phyloP scores from a whole-genome alignment of 306 rosid species.

The Malus sieversii region DNA sequence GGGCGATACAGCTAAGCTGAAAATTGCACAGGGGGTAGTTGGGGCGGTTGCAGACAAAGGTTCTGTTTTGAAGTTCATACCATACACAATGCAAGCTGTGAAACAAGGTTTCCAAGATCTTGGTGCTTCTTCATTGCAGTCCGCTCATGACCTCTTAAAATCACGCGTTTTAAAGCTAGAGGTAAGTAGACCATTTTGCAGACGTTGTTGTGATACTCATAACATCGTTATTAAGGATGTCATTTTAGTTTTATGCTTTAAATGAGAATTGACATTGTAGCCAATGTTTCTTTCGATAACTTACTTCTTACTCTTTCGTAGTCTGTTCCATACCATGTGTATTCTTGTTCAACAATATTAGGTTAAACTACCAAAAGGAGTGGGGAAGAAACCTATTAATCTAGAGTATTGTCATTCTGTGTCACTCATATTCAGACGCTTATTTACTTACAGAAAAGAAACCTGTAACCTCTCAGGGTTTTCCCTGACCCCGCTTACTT shows the following conservation, averaged over 20 bases:
- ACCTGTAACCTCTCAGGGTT: no score
- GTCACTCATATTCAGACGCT: no score
- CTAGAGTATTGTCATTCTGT: no score
- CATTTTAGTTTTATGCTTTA: neutral
- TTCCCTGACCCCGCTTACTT: no score
- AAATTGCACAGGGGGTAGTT: slow-evolving; percentile 93
- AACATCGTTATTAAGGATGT: neutral
- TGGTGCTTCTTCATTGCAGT: slow-evolving; percentile 73
- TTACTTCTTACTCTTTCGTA: no score
- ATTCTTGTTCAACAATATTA: no score
- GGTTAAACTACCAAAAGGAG: no score
- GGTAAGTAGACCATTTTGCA: slow-evolving; percentile 36
- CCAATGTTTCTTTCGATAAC: neutral
- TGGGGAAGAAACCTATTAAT: no score
- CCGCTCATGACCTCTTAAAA: slow-evolving; percentile 85
- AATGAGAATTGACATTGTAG: neutral
- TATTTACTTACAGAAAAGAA: no score
- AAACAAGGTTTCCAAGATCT: slow-evolving; percentile 97
- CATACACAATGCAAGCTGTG: slow-evolving; percentile 94
- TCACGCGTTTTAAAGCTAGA: slow-evolving; percentile 66
- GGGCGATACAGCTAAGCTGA: slow-evolving; percentile 78
- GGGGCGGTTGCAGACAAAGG: slow-evolving; percentile 96
- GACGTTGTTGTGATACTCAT: neutral
- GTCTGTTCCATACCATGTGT: no score
- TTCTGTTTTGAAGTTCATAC: slow-evolving; percentile 77